A percentile compares a stretch with the other conserved stretches of the same genome.
phyloP scores from a whole-genome alignment of 768 basidiomycete species.

The Lactifluus hygrophoroides region DNA sequence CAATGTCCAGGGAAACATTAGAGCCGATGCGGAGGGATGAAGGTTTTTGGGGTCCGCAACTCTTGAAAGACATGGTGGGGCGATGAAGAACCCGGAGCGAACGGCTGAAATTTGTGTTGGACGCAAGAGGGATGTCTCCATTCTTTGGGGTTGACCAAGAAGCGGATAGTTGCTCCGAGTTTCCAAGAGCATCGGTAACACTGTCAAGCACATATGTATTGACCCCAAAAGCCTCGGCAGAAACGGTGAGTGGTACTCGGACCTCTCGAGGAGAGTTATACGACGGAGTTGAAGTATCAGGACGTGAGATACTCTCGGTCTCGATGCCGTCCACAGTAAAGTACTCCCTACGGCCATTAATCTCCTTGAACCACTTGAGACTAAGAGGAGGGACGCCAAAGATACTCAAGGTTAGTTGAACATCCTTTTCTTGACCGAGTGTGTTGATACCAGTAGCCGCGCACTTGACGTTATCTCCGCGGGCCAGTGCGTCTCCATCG shows the following conservation, averaged over 20 bases:
- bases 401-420: constrained; percentile 55
- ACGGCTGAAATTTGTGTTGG: constrained; percentile 43
- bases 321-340: constrained; percentile 84
- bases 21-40: constrained; percentile 64
- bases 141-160: constrained; percentile 16
- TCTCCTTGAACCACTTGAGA: constrained; percentile 65
- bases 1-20: constrained; percentile 47
- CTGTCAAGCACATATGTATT: constrained; percentile 72
- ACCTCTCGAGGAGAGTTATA: constrained; percentile 43
- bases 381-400: constrained; percentile 70
- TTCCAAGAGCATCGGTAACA: constrained; percentile 77
- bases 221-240: constrained; percentile 53
- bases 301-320: constrained; percentile 35
- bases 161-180: constrained; percentile 31
- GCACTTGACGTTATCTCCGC: constrained; percentile 48
- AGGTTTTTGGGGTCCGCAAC: constrained; percentile 64
- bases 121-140: constrained; percentile 21
- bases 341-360: constrained; percentile 56
- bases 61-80: constrained; percentile 62
- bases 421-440: constrained; percentile 48
- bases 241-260: constrained; percentile 57
- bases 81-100: constrained; percentile 64
- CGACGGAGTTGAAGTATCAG: constrained; percentile 21
- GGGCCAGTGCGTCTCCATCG: constrained; percentile 33
- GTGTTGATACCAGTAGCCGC: constrained; percentile 28